Evolutionary conservation across 345 rosid species (phyloP).

Genomic region (Barbarea vulgaris): DNA sequence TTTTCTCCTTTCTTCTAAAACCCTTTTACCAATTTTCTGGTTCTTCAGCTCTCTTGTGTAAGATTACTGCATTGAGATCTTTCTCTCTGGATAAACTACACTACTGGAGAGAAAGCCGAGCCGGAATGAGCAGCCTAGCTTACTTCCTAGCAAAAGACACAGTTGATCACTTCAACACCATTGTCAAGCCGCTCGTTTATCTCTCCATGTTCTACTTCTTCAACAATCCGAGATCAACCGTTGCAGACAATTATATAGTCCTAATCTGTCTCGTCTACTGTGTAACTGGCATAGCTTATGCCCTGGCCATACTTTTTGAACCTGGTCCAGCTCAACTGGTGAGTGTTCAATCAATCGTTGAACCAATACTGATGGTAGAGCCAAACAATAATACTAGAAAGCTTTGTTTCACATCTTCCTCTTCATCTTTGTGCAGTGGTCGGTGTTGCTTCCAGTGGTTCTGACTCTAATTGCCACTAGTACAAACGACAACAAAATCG

Average conservation of each 20-base stretch:
- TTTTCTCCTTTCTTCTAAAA: slow-evolving; percentile 11
- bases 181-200: slow-evolving; percentile 85
- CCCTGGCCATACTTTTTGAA: slow-evolving; percentile 71
- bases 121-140: slow-evolving; percentile 98
- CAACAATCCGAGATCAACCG: slow-evolving; percentile 91
- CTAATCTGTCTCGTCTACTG: slow-evolving; percentile 86
- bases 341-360: slow-evolving; percentile 35
- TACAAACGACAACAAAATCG: slow-evolving; percentile 37
- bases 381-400: not conserved
- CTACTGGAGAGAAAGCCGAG: slow-evolving; percentile 92
- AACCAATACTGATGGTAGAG: not conserved
- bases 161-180: slow-evolving; percentile 82
- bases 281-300: slow-evolving; percentile 91
- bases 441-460: slow-evolving; percentile 96
- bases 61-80: slow-evolving; percentile 92
- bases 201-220: slow-evolving; percentile 98
- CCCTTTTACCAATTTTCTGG: not conserved
- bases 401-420: slow-evolving; percentile 17
- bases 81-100: slow-evolving; percentile 89
- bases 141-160: slow-evolving; percentile 92
- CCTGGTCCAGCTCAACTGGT: slow-evolving; percentile 98
- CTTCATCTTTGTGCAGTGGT: slow-evolving; percentile 64
- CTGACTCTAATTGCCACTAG: slow-evolving; percentile 85
- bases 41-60: slow-evolving; percentile 82
- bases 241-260: slow-evolving; percentile 75